Percentiles rank a stretch among this genome's conserved stretches.
Evolutionary conservation across 1,284 basidiomycete species (phyloP).

Genomic region (Taiwanofungus camphoratus): DNA sequence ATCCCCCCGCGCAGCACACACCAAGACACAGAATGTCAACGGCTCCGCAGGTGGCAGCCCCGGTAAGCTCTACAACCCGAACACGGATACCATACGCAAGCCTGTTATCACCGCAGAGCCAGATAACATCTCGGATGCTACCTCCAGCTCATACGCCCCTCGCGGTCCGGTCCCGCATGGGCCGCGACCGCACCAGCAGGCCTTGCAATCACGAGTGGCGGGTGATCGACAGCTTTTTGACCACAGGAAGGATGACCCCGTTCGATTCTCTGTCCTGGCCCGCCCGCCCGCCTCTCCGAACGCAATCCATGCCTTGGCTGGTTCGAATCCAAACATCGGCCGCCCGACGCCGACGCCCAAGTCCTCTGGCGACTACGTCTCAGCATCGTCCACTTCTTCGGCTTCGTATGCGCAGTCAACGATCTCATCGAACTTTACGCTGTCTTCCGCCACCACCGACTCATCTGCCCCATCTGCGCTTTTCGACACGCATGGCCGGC

Average conservation of each 20-base stretch:
- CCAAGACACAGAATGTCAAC: conserved; percentile 10
- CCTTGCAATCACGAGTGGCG: conserved; percentile 31
- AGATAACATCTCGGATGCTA: conserved; percentile 52
- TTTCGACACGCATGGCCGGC: conserved; percentile 41
- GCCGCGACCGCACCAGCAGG: conserved; percentile 21
- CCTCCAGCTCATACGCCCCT: conserved; percentile 46
- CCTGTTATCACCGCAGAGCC: conserved; percentile 53
- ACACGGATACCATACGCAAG: conserved; percentile 59
- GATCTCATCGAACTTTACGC: conserved; percentile 67
- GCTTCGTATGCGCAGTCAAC: conserved; percentile 58
- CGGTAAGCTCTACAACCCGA: conserved; percentile 64
- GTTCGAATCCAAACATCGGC: conserved; percentile 24
- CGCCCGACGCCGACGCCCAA: conserved; percentile 48
- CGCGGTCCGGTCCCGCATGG: conserved; percentile 26
- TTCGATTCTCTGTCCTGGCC: conserved; percentile 64
- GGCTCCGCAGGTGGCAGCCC: conserved; percentile 25
- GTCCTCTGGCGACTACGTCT: conserved; percentile 61
- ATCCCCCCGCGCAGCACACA: conserved; percentile 31
- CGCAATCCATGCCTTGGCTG: conserved; percentile 7
- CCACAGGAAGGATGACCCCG: conserved; percentile 78
- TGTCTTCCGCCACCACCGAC: conserved; percentile 69
- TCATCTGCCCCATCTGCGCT: conserved; percentile 65
- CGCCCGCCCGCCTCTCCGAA: conserved; percentile 32
- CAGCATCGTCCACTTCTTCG: conserved; percentile 71
- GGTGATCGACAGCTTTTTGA: conserved; percentile 69